Base-by-base conservation (phyloP, 805 yeast genomes). In the Zygotorulaspora chibaensis region DNA sequence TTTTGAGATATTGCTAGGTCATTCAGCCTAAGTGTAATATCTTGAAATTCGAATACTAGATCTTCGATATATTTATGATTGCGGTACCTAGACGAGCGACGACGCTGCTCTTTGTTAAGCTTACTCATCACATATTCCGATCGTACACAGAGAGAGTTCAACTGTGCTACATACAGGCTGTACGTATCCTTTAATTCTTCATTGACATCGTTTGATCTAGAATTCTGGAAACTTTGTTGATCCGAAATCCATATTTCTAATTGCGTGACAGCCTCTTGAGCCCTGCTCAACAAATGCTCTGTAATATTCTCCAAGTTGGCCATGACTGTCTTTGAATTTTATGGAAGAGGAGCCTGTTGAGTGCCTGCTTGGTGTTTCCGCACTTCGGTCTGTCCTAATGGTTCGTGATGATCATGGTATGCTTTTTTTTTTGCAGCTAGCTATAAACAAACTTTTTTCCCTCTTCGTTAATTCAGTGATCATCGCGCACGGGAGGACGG, bases 201-300 rank as follows among this genome's bases (percentile, higher is more conserved):
- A 15, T 34, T 27, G n/a, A 43, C 43, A 11, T 39, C 39, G n/a
- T 43, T 45, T 23, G 35, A 38, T 36, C 45, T 47, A 23, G 42
- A 28, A 16, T 48, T 47, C 16, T 40, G 40, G 28, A 50, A 13
- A 12, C 39, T 45, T 34, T 56, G 56, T 42, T 62, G 59, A 26
- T 56, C 50, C 35, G 58, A 52, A 2, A 63, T 53, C 59, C 66
- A 61, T 15, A 52, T 38, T 38, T 62, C 67, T 29, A 63, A 44
- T 38, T 58, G 66, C 34, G 52, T 36, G 3, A 63, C 52, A 28
- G 66, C 64, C 26, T 62, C 66, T 40, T 61, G 61, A 1, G 67
- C 60, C 28, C 62, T 54, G 8, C 42, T 46, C 29, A 64, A 42
- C 33, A 62, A 46, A 12, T 52, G 53, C 46, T 57, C 58, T 8